Percentiles rank a stretch among this genome's conserved stretches.
These are phyloP conservation scores for Collariella sp. DNA, from an alignment of 495 filamentous ascomycete species.

Conservation along the genomic window DNA sequence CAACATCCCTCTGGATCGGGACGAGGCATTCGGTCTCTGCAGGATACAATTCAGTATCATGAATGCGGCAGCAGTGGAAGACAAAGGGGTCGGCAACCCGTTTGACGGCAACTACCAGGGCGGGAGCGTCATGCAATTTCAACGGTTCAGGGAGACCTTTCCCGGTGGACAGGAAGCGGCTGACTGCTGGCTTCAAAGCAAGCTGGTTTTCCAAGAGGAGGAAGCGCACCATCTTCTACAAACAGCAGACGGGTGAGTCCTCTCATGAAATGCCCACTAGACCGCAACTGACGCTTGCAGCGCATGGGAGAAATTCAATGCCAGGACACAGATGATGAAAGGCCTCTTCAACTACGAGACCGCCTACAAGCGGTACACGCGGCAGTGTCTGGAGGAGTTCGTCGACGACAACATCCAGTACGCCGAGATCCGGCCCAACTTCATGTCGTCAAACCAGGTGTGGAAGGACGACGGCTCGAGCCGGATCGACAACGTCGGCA, in stretches of 20 bases:
- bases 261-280: neutral
- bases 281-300: conserved; percentile 18
- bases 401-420: conserved; percentile 48
- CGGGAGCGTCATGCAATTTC: conserved; percentile 30
- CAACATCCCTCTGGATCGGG: conserved; percentile 26
- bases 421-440: conserved; percentile 50
- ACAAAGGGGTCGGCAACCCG: conserved; percentile 9
- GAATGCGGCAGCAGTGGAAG: conserved; percentile 18
- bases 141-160: conserved; percentile 27
- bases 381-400: conserved; percentile 41
- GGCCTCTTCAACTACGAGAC: conserved; percentile 50
- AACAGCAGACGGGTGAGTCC: conserved; percentile 31
- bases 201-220: conserved; percentile 42
- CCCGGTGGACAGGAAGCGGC: conserved; percentile 6
- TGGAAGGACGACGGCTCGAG: conserved; percentile 35
- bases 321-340: conserved; percentile 51
- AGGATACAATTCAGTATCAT: conserved; percentile 45
- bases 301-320: conserved; percentile 48
- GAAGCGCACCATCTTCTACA: conserved; percentile 36
- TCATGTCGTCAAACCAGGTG: conserved; percentile 47
- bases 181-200: conserved; percentile 39
- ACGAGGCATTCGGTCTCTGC: conserved; percentile 30
- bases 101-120: conserved; percentile 22
- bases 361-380: conserved; percentile 42
- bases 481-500: conserved; percentile 38